phyloP scores from a whole-genome alignment of 495 filamentous ascomycete genomes.

The Peziza echinospora region DNA sequence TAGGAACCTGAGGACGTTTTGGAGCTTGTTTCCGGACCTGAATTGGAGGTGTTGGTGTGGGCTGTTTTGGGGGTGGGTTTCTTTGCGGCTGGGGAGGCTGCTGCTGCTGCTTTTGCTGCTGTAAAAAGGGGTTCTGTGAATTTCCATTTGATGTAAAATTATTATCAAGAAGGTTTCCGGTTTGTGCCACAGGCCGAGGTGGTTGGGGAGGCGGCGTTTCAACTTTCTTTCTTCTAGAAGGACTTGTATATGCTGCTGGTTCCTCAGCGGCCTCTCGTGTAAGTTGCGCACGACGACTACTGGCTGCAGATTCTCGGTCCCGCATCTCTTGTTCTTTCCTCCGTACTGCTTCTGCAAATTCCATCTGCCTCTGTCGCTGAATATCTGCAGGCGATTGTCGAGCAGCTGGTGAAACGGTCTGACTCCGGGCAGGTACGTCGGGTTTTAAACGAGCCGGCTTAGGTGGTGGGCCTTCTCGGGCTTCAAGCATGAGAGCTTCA shows the following conservation, averaged over 20 bases:
- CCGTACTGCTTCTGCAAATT: conserved; percentile 12
- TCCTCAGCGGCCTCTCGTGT: conserved; percentile 51
- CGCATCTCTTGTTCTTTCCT: conserved; percentile 16
- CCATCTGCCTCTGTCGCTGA: conserved; percentile 15
- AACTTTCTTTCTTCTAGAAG: conserved; percentile 36
- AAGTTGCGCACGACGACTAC: conserved; percentile 23
- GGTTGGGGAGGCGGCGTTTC: conserved; percentile 19
- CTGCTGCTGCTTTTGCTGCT: conserved; percentile 8
- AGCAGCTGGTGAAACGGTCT: background rate
- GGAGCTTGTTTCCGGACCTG: conserved; percentile 20
- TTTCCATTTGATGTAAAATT: no score
- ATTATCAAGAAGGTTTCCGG: conserved; percentile 7
- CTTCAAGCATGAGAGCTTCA: conserved; percentile 80
- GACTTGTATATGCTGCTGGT: conserved; percentile 71
- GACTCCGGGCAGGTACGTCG: background rate
- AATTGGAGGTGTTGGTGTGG: conserved; percentile 6
- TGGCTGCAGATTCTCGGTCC: conserved; percentile 8
- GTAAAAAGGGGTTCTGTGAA: conserved; percentile 14
- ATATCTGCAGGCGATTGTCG: background rate
- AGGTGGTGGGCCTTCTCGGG: conserved; percentile 28
- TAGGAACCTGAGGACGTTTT: conserved; percentile 29
- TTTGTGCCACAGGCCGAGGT: conserved; percentile 11
- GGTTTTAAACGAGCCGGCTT: conserved; percentile 4
- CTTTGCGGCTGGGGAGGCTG: background rate
- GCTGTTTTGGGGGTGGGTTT: background rate